Percentiles rank a stretch among this genome's conserved stretches.
Evolutionary conservation across 331 rosid genomes (phyloP).

Genomic region (Quercus phellos): DNA sequence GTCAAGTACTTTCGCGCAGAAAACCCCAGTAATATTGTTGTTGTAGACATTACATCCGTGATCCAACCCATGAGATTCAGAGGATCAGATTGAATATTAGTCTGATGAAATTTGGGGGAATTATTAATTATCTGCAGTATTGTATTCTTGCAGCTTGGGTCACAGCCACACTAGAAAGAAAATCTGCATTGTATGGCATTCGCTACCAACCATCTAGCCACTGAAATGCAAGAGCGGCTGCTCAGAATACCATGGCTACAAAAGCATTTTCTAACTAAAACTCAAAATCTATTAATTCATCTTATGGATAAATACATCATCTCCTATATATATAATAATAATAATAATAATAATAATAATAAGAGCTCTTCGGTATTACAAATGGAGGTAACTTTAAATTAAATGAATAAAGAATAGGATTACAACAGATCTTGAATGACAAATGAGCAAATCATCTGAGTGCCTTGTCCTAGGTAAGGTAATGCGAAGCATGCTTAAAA

Average conservation of each 20-base stretch:
- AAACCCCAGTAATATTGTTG: too few relatives aligned
- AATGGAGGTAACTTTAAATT: background rate
- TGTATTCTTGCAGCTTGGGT: too few relatives aligned
- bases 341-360: too few relatives aligned
- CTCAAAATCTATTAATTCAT: background rate
- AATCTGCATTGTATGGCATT: too few relatives aligned
- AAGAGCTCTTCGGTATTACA: background rate
- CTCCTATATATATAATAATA: too few relatives aligned
- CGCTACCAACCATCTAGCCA: background rate
- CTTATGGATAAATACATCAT: background rate
- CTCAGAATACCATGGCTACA: background rate
- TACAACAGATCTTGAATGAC: constrained; percentile 13
- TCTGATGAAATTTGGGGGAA: too few relatives aligned
- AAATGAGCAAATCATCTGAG: constrained; percentile 16
- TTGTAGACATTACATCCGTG: too few relatives aligned
- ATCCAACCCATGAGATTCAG: too few relatives aligned
- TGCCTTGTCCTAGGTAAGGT: constrained; percentile 34
- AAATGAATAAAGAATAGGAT: background rate
- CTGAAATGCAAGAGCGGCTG: background rate
- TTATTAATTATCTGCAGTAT: too few relatives aligned
- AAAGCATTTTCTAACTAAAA: background rate
- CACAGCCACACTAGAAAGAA: too few relatives aligned
- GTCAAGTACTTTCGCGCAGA: too few relatives aligned
- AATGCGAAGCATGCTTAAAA: constrained; percentile 66
- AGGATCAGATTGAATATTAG: too few relatives aligned